Base-by-base conservation (phyloP, 768 basidiomycete genomes). In the Sarcomyxa edulis region DNA sequence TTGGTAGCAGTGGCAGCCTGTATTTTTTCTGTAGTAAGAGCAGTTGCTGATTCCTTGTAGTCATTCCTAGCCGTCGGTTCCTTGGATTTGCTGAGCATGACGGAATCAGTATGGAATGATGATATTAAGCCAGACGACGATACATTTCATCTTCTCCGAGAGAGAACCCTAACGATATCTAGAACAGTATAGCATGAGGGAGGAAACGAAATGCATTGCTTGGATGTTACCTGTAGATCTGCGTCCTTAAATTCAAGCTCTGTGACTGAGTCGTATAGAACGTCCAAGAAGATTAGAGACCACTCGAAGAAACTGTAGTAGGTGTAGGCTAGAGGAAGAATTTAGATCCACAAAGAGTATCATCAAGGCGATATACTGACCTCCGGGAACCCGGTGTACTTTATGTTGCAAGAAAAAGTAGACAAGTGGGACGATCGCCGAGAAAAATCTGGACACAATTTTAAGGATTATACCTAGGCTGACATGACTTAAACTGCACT, bases 401-500 rank as follows among this genome's bases (percentile, higher is more conserved):
- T 91, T 90, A 61, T 95, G 92, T 50, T 84, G 84, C 16, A 93
- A 65, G 58, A 86, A 95, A 52, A 84, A 87, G 58, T 88, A 90
- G 7, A 91, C 64, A 49, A 95, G 66, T 11, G 88, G 88, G 12
- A 80, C 56, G 21, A 93, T 65, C 6, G 75, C 67, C 4, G 59
- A 50, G 49, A 92, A 87, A 59, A 93, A 95, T 7, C 84, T 87
- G 47, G 4, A 23, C 12, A 19, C 16, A 27, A 22, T 32, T 45
- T 49, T 31, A 48, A 31, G 19, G 37, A 30, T 24, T 26, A 32
- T 6, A 18, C 7, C 11, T 11, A 6, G 10, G 3, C 32, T 12
- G 4, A 9, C 21, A 32, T 31, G 23, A 45, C 8, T 19, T 32
- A 40, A 34, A n/a, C n/a, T 22, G 8, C 5, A 48, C 75, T 47